Evolutionary conservation across 2,329 filamentous ascomycete species (phyloP).

Genomic region (Aureobasidium sp.): DNA sequence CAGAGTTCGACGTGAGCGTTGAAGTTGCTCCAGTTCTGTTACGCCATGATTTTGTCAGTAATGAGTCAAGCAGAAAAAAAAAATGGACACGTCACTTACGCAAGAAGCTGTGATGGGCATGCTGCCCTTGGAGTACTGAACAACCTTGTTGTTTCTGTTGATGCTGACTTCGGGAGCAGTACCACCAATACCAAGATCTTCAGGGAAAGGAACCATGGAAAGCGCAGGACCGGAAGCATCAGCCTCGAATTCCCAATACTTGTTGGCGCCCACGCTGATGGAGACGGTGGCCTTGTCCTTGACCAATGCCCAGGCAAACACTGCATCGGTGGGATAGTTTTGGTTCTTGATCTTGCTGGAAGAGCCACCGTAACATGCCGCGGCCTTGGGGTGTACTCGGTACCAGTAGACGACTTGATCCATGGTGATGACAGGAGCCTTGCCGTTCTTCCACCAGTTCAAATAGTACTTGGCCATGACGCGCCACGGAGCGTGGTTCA

Average conservation of each 20-base stretch:
- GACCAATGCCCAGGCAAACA: conserved; percentile 32
- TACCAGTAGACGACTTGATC: conserved; percentile 34
- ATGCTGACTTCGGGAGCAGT: conserved; percentile 27
- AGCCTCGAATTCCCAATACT: conserved; percentile 27
- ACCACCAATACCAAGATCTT: conserved; percentile 21
- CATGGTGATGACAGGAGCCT: conserved; percentile 25
- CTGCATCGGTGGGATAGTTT: conserved; percentile 27
- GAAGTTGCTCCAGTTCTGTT: conserved; percentile 26
- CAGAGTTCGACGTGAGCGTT: conserved; percentile 30
- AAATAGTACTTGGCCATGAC: conserved; percentile 33
- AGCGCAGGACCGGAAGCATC: conserved; percentile 25
- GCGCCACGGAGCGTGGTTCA: conserved; percentile 32
- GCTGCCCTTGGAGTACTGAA: conserved; percentile 22
- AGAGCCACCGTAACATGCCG: conserved; percentile 26
- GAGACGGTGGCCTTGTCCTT: conserved; percentile 25
- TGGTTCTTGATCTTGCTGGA: conserved; percentile 27
- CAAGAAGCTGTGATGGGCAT: conserved; percentile 24
- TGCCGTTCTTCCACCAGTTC: conserved; percentile 30
- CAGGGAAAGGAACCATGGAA: conserved; percentile 27
- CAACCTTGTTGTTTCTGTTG: conserved; percentile 23
- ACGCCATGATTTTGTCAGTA: background rate
- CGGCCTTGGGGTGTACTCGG: conserved; percentile 30
- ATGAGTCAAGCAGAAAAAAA: no score
- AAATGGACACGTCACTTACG: background rate
- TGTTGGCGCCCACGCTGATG: conserved; percentile 28